Base-by-base conservation (phyloP, 257 asterid species). In the Voacanga thouarsii region DNA sequence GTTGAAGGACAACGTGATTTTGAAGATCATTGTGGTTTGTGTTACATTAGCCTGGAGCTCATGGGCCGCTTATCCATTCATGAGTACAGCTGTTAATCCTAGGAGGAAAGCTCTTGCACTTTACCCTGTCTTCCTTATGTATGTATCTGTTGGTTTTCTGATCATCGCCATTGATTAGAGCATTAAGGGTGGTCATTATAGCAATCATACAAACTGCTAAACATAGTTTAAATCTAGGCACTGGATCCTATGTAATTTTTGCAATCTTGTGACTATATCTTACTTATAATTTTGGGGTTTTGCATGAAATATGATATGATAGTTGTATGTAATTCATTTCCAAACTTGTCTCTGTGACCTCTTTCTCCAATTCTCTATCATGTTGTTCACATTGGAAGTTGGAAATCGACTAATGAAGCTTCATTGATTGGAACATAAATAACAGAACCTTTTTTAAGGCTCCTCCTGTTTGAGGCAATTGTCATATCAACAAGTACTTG, bases 51-150 rank as follows among this genome's bases (percentile, higher is more conserved):
- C 96, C 12, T 96, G 97, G 99, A 96, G 98, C 86, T 93, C 97
- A 23, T 96, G 98, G 99, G 99, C 98, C 26, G 99, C 99, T 69
- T 96, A 96, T 81, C 99, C 99, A 16, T 93, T 96, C 92, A 96
- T 93, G 92, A 96, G 98, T 77, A 90, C 91, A 6, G 97, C 96
- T 26, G 97, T 93, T 28, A 89, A 90, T 79, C 96, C 97, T 0
- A 82, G 86, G 78, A 90, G 99, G 84, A 96, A 93, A 86, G 97
- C 99, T 79, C 96, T 96, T 33, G 98, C 98, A 18, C 85, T 96
- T 12, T 96, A 96, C 76, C 99, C 99, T 8, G 97, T 96, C 75
- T 82, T 90, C 33, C 98, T 93, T 68, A 92, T 96, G 98, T 96
- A 96, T 53, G 91, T 96, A 28, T 92, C 99, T 41, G 96, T 96